Evolutionary conservation across 2,329 filamentous ascomycete genomes (phyloP), one percentile per base, ranked within the genome.

Genomic region (Diplodia mutila): DNA sequence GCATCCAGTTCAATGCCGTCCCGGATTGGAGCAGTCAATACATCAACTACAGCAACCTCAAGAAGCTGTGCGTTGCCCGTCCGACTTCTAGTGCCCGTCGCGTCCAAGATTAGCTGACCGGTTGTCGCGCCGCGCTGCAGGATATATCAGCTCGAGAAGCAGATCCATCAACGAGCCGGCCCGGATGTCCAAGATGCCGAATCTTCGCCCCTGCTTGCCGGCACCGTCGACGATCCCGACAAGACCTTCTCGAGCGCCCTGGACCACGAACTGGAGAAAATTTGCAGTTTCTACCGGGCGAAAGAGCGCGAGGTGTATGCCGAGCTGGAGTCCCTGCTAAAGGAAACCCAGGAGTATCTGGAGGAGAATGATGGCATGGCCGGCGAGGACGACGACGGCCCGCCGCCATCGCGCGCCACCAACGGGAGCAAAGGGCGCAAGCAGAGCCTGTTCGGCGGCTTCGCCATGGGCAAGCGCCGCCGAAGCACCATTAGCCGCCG

Each of bases 21-120:
- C 95, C 95, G n/a, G 95, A 99, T 81, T 99, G 95, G 95, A 97
- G 93, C 84, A 94, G 90, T 75, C 89, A 98, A 80, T 99, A 99
- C 81, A 96, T 99, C 77, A 92, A 94, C 69, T 99, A 99, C 81
- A 97, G 94, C 83, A 98, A 97, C 76, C 87, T 99, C 74, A 99
- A 99, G 85, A 99, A 99, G 85, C 87, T 97, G 93, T 96, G 80
- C 76, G 91, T 85, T 65, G 52, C 18, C 34, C 11, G 34, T 37
- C 11, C 34, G 2, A 12, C 11, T 34, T 3, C 11, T 8, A 21
- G 52, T 18, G 18, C 9, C 9, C 14, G 14, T 18, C 27, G 54
- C 55, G 16, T 16, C 25, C 37, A 11, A 9, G 16, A 16, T 32
- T 51, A 29, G 49, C 65, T 39, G n/a, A 46, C 46, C 21, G 46